Evolutionary conservation across 2,329 filamentous ascomycete species (phyloP).

Genomic region (Nannizziopsis barbatae): DNA sequence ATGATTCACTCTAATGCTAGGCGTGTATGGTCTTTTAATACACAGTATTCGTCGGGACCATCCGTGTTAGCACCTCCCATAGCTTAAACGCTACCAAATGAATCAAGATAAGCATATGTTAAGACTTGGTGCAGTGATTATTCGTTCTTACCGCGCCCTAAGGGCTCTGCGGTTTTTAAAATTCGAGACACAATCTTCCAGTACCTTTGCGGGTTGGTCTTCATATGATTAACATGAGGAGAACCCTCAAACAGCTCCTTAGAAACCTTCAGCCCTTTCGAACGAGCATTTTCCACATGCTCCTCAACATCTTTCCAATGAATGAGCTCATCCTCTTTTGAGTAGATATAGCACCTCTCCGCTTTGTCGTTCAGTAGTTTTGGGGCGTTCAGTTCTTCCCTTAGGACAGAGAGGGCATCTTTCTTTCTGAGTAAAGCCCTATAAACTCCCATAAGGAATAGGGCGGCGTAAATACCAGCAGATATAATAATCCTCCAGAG

Average conservation of each 20-base stretch:
- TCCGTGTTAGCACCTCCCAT: too few relatives aligned
- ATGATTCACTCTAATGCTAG: too few relatives aligned
- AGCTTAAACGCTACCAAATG: too few relatives aligned
- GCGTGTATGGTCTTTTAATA: too few relatives aligned
- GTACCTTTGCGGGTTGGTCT: slow-evolving; percentile 28
- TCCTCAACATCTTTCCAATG: slow-evolving; percentile 28
- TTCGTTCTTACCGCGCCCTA: background rate
- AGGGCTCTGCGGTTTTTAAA: slow-evolving; percentile 9
- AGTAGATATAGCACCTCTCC: slow-evolving; percentile 32
- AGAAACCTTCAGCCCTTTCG: slow-evolving; percentile 24
- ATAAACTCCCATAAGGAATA: slow-evolving; percentile 18
- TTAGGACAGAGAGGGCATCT: slow-evolving; percentile 22
- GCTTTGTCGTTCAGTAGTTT: slow-evolving; percentile 12
- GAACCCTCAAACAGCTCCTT: slow-evolving; percentile 29
- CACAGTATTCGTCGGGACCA: too few relatives aligned
- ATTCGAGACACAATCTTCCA: slow-evolving; percentile 26
- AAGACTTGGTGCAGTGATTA: background rate
- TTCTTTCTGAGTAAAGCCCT: slow-evolving; percentile 16
- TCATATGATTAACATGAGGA: slow-evolving; percentile 34
- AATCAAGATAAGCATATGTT: too few relatives aligned
- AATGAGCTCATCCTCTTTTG: slow-evolving; percentile 30
- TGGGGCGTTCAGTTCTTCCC: slow-evolving; percentile 26
- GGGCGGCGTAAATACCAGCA: slow-evolving; percentile 19
- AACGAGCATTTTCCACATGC: slow-evolving; percentile 27
- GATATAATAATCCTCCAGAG: slow-evolving; percentile 24